phyloP scores from a whole-genome alignment of 2,329 filamentous ascomycete species.

The Trichoderma harzianum region DNA sequence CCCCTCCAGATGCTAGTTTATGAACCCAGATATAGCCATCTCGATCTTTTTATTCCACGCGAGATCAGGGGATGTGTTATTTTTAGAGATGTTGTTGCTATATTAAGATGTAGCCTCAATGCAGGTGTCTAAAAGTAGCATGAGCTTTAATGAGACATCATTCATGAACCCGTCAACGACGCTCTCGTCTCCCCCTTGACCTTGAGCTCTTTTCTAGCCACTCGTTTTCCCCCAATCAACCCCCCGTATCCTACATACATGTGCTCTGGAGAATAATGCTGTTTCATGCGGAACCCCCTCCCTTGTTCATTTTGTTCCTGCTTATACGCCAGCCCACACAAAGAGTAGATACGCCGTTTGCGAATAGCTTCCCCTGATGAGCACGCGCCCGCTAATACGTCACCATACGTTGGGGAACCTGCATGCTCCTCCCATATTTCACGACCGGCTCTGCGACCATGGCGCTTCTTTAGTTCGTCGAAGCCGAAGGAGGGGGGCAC shows the following conservation, averaged over 20 bases:
- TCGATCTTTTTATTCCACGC: slow-evolving; percentile 17
- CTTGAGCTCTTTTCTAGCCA: neutral
- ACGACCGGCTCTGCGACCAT: neutral
- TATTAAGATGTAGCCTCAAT: slow-evolving; percentile 19
- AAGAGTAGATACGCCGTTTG: neutral
- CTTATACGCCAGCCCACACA: neutral
- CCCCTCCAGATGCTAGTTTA: slow-evolving; percentile 13
- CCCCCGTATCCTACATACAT: neutral
- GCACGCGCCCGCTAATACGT: neutral
- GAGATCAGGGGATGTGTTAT: slow-evolving; percentile 11
- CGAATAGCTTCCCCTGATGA: neutral
- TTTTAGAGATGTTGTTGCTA: slow-evolving; percentile 19
- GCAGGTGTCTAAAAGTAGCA: slow-evolving; percentile 13
- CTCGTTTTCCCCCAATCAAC: neutral
- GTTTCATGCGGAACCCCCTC: neutral
- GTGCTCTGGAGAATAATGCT: neutral
- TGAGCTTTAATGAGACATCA: slow-evolving; percentile 18
- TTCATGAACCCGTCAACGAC: neutral
- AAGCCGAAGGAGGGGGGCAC: neutral
- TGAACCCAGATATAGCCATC: slow-evolving; percentile 10
- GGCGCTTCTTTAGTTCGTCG: neutral
- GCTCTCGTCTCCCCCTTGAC: neutral
- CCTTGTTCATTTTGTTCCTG: neutral
- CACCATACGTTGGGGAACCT: neutral
- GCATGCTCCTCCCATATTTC: neutral